phyloP scores from a whole-genome alignment of 2,329 filamentous ascomycete species.

The Xylariales sp. region DNA sequence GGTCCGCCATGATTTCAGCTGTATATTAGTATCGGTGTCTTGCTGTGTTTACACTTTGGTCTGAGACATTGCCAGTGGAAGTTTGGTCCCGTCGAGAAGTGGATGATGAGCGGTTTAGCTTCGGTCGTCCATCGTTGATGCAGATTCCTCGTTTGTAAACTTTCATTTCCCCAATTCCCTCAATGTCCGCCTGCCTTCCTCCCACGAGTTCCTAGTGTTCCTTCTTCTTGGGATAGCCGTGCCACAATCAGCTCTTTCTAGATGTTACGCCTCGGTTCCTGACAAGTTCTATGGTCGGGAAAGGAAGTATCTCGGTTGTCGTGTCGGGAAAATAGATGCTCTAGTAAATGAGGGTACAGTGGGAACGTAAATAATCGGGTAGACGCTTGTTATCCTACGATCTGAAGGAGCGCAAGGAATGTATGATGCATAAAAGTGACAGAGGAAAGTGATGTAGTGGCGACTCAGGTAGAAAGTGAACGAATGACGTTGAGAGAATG shows the following conservation, averaged over 20 bases:
- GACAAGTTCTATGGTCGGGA: constrained; percentile 13
- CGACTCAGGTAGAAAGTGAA: too few relatives aligned
- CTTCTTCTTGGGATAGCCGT: constrained; percentile 7
- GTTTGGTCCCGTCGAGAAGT: background rate
- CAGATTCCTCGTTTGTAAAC: constrained; percentile 15
- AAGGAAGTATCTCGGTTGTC: constrained; percentile 16
- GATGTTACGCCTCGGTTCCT: constrained; percentile 17
- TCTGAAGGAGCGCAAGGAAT: too few relatives aligned
- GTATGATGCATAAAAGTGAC: too few relatives aligned
- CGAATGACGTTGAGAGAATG: too few relatives aligned
- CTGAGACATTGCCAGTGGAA: constrained; percentile 9
- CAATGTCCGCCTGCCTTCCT: constrained; percentile 10
- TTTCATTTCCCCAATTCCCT: constrained; percentile 18
- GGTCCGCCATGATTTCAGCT: constrained; percentile 27
- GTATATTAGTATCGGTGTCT: constrained; percentile 17
- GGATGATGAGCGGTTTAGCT: constrained; percentile 12
- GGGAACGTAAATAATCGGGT: background rate
- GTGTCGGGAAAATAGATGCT: constrained; percentile 15
- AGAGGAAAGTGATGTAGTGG: too few relatives aligned
- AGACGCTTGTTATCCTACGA: background rate
- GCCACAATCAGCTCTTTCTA: constrained; percentile 12
- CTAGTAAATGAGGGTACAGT: constrained; percentile 3
- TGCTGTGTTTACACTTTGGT: background rate
- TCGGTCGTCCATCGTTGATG: constrained; percentile 20
- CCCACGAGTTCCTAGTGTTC: constrained; percentile 11